These are phyloP conservation scores for Allomyces macrogynus DNA, from an alignment of 192 early-diverging fungal genomes.

Conservation along the genomic window DNA sequence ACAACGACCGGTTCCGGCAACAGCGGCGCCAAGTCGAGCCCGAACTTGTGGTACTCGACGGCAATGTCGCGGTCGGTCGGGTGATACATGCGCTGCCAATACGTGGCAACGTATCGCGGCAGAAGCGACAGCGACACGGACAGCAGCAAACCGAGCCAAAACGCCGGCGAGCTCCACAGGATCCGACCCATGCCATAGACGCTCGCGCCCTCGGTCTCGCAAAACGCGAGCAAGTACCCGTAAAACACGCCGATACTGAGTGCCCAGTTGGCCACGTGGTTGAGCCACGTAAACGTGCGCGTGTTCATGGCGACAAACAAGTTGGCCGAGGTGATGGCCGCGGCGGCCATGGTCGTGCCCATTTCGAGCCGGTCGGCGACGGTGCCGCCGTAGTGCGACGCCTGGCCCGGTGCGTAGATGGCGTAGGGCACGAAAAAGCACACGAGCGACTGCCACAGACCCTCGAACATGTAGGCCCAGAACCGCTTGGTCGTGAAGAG, in stretches of 20 bases:
- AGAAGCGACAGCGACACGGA: slow-evolving; percentile 46
- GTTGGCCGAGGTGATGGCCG: slow-evolving; percentile 63
- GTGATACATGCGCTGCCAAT: slow-evolving; percentile 37
- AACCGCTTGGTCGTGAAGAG: slow-evolving; percentile 70
- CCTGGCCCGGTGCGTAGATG: slow-evolving; percentile 28
- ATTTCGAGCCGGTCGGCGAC: slow-evolving; percentile 40
- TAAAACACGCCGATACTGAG: slow-evolving; percentile 43
- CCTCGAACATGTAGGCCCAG: slow-evolving; percentile 70
- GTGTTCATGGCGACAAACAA: slow-evolving; percentile 54
- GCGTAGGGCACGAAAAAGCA: slow-evolving; percentile 60
- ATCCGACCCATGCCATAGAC: slow-evolving; percentile 47
- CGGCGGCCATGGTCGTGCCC: slow-evolving; percentile 56
- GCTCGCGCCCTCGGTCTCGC: slow-evolving; percentile 27
- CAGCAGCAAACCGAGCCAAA: slow-evolving; percentile 55
- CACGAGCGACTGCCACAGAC: slow-evolving; percentile 77
- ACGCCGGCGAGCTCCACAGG: slow-evolving; percentile 39
- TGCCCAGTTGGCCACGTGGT: slow-evolving; percentile 33
- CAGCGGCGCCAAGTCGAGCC: slow-evolving; percentile 4
- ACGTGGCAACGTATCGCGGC: slow-evolving; percentile 45
- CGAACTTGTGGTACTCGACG: slow-evolving; percentile 24
- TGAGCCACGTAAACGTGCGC: slow-evolving; percentile 70
- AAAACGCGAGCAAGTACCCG: slow-evolving; percentile 44
- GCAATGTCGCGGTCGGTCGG: slow-evolving; percentile 47
- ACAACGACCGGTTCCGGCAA: background rate
- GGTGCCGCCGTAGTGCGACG: slow-evolving; percentile 27